Percentiles rank a stretch among this genome's conserved stretches.
Evolutionary conservation across 2,329 filamentous ascomycete genomes (phyloP).

Genomic region (Aciculosporium take): DNA sequence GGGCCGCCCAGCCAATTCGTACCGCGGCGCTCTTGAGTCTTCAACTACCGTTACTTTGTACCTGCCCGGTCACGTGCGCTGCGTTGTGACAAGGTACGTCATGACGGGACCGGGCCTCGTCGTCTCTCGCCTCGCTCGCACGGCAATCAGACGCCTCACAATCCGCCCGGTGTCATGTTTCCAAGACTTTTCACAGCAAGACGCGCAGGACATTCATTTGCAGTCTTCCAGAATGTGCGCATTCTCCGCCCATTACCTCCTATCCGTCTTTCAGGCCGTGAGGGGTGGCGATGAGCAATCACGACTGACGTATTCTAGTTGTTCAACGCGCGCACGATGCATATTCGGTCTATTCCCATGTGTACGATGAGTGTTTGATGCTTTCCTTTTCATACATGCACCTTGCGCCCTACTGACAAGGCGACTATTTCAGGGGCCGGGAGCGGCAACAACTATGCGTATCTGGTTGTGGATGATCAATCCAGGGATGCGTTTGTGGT

Average conservation of each 20-base stretch:
- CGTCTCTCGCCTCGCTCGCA: too few relatives aligned
- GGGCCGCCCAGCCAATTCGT: too few relatives aligned
- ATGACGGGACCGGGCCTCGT: not conserved
- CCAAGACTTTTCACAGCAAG: not conserved
- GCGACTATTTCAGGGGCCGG: slow-evolving; percentile 52
- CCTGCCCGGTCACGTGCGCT: slow-evolving; percentile 3
- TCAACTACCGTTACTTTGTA: too few relatives aligned
- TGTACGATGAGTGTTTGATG: slow-evolving; percentile 40
- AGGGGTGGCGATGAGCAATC: not conserved
- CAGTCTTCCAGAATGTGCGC: not conserved
- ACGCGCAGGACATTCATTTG: not conserved
- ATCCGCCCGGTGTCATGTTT: not conserved
- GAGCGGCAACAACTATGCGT: slow-evolving; percentile 70
- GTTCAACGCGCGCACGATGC: slow-evolving; percentile 39
- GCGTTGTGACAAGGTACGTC: not conserved
- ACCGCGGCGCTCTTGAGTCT: too few relatives aligned
- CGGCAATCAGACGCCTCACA: not conserved
- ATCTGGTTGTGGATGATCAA: slow-evolving; percentile 65
- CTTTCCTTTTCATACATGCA: not conserved
- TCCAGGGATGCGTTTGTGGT: slow-evolving; percentile 66
- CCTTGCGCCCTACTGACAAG: not conserved
- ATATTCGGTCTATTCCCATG: slow-evolving; percentile 81
- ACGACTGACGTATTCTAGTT: not conserved
- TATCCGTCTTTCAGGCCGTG: too few relatives aligned
- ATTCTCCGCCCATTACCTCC: too few relatives aligned